Base-by-base conservation (phyloP, 2,329 filamentous ascomycete species). In the Clonostachys rhizophaga region DNA sequence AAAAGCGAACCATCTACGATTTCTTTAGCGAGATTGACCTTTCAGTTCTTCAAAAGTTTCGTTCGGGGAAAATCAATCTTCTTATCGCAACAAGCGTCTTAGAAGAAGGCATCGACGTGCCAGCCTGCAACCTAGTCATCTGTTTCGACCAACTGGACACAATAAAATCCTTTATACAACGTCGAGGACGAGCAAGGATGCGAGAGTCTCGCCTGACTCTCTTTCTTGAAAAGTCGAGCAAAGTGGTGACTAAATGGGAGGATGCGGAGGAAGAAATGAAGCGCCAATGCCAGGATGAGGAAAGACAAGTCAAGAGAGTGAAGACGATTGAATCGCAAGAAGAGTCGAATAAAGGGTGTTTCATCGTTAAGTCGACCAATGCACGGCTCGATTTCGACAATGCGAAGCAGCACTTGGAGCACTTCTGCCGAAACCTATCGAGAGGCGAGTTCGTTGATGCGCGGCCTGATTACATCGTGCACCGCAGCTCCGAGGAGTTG, bases 181-280 rank as follows among this genome's bases (percentile, higher is more conserved):
- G 79, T 6, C 72, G 76, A 6, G 76, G 76, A 8, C 66, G 78
- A 34, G 76, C 77, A 5, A 65, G 78, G 10, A 76, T 73, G 70
- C 64, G 61, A 17, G 59, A 69, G 7, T 83, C 79, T 1, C 68
- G 61, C 43, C 67, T 83, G n/a, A 57, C 78, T 12, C 55, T 82
- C 6, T 60, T 82, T 18, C 50, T 70, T 4, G 64, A 69, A 8
- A 50, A 53, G 5, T 58, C 58, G 1, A 55, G 52, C 2, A 48
- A 55, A 4, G 52, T 57, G 9, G 51, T 63, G 3, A 51, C 62
- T 4, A 71, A 77, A 24, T 95, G 89, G 86, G 68, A 80, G 24
- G 57, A 61, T 0, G 70, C 94, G 14, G 92, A 96, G 59, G 62
- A 72, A 4, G 70, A 81, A n/a, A 91, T 96, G 85, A 87, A 83